phyloP scores from a whole-genome alignment of 2,329 filamentous ascomycete species.

The Ophiocordyceps sinensis region DNA sequence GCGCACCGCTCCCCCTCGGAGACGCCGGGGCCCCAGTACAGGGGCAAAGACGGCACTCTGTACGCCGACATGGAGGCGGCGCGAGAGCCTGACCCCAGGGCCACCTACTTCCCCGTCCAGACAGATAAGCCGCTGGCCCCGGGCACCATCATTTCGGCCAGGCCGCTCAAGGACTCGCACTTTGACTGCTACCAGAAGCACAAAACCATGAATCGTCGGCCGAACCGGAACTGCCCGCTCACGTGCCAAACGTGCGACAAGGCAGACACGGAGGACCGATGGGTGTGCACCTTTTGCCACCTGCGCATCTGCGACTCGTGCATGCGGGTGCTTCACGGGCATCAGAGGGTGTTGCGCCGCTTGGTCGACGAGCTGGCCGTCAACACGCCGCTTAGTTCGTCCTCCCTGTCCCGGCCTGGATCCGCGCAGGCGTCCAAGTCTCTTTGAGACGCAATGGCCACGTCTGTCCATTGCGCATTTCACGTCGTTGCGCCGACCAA shows the following conservation, averaged over 20 bases:
- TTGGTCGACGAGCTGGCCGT: constrained; percentile 19
- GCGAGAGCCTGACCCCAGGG: constrained; percentile 19
- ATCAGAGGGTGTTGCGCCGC: constrained; percentile 26
- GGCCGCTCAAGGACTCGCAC: constrained; percentile 27
- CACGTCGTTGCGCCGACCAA: background rate
- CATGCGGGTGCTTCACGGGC: constrained; percentile 23
- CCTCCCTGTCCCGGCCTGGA: constrained; percentile 8
- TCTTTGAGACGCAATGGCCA: background rate
- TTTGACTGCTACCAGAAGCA: constrained; percentile 34
- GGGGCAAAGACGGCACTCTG: constrained; percentile 22
- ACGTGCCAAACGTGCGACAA: constrained; percentile 38
- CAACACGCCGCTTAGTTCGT: constrained; percentile 7
- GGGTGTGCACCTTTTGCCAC: constrained; percentile 34
- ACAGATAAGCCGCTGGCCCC: constrained; percentile 12
- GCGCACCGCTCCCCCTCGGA: constrained; percentile 7
- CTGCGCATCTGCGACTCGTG: constrained; percentile 38
- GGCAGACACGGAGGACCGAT: constrained; percentile 28
- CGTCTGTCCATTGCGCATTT: background rate
- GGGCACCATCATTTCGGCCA: constrained; percentile 25
- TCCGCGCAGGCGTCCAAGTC: constrained; percentile 6
- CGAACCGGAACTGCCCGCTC: constrained; percentile 34
- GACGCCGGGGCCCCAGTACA: constrained; percentile 19
- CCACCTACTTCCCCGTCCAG: constrained; percentile 22
- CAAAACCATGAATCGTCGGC: constrained; percentile 29
- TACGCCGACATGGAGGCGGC: constrained; percentile 25